Evolutionary conservation across 23 red algal genomes (phyloP).

Genomic region (Cyanidiococcus yangmingshanensis): DNA sequence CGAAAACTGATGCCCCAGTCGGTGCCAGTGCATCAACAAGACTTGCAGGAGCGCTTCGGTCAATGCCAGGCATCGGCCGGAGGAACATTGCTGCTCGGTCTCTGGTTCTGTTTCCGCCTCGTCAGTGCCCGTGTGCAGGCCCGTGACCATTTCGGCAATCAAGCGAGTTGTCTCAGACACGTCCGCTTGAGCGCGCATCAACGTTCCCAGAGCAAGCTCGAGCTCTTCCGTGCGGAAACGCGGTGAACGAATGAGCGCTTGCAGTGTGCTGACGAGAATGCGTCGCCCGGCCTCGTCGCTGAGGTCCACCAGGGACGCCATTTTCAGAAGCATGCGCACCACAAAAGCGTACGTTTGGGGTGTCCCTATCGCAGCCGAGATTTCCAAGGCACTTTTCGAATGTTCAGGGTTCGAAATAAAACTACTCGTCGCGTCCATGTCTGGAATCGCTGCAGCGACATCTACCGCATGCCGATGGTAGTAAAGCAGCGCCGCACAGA

Average conservation of each 20-base stretch:
- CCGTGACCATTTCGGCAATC: background rate
- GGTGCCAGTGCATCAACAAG: background rate
- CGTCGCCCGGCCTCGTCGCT: conserved; percentile 56
- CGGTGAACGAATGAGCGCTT: background rate
- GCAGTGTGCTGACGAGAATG: conserved; percentile 21
- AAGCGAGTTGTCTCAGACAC: background rate
- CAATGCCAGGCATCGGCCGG: background rate
- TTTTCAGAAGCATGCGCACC: conserved; percentile 34
- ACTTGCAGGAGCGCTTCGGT: background rate
- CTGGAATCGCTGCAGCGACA: too few relatives aligned
- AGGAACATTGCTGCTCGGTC: background rate
- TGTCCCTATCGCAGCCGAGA: conserved; percentile 1
- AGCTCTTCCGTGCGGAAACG: background rate
- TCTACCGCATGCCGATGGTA: conserved; percentile 27
- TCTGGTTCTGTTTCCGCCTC: background rate
- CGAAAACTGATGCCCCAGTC: background rate
- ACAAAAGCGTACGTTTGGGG: conserved; percentile 29
- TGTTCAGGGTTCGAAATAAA: conserved; percentile 26
- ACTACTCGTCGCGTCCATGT: too few relatives aligned
- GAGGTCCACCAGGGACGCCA: conserved; percentile 34
- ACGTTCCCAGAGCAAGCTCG: background rate
- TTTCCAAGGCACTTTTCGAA: conserved; percentile 37
- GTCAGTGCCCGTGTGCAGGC: background rate
- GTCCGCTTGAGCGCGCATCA: background rate
- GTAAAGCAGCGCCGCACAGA: conserved; percentile 29